Conservation (phyloP, 352 stramenopile species). For the Globisporangium polare region DNA sequence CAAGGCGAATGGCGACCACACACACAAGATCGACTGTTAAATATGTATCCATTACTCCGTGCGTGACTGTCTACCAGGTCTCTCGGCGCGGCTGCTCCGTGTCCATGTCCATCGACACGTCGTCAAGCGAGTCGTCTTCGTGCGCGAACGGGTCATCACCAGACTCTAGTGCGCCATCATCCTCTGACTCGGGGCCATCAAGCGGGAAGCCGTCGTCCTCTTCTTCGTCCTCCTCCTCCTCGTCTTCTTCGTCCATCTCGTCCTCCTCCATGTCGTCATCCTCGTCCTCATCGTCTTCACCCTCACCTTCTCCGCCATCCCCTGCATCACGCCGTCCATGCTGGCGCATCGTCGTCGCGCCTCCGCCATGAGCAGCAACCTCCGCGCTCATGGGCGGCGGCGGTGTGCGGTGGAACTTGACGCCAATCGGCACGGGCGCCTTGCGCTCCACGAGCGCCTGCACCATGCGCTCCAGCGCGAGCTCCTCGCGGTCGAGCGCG, state of each 20-base stretch:
- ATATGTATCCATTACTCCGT: neutral
- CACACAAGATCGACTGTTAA: neutral
- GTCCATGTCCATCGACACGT: constrained; percentile 42
- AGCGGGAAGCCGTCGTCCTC: constrained; percentile 26
- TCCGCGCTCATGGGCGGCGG: neutral
- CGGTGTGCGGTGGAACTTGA: constrained; percentile 47
- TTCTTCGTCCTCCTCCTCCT: constrained; percentile 32
- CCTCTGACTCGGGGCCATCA: constrained; percentile 22
- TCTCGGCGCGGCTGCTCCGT: constrained; percentile 2
- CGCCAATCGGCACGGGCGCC: constrained; percentile 46
- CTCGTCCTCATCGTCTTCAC: constrained; percentile 24
- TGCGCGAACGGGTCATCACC: constrained; percentile 29
- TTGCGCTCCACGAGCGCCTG: constrained; percentile 46
- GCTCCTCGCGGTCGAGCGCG: constrained; percentile 55
- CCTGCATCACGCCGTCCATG: constrained; percentile 1
- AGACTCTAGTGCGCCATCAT: constrained; percentile 19
- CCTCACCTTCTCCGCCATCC: constrained; percentile 9
- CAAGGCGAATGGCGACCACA: neutral
- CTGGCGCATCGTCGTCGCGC: neutral
- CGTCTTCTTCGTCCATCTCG: constrained; percentile 32
- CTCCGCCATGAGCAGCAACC: neutral
- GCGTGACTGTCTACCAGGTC: constrained; percentile 2
- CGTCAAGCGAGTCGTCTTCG: constrained; percentile 30
- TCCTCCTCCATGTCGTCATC: constrained; percentile 41
- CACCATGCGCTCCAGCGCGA: constrained; percentile 44